Evolutionary conservation across 108 stramenopile genomes (phyloP).

Genomic region (Nitzschia sp.): DNA sequence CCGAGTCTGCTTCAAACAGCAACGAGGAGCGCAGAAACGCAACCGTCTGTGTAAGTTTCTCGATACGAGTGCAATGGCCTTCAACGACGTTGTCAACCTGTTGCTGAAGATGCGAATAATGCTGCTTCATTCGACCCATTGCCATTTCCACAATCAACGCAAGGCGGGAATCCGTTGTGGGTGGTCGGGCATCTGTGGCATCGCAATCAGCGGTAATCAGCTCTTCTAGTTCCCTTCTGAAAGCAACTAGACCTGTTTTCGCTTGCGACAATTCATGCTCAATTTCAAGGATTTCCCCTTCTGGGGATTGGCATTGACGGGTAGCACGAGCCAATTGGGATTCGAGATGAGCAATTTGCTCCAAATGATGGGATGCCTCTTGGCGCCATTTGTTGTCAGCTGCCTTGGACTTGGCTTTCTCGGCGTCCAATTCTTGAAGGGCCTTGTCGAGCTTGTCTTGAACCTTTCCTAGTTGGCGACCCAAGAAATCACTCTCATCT

Average conservation of each 20-base stretch:
- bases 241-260: conserved; percentile 4
- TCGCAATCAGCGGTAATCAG: neutral
- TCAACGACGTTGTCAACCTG: conserved; percentile 21
- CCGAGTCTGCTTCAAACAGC: conserved; percentile 31
- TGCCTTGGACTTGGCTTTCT: conserved; percentile 8
- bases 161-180: neutral
- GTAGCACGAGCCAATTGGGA: conserved; percentile 4
- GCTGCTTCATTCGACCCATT: conserved; percentile 12
- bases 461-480: conserved; percentile 29
- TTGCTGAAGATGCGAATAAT: conserved; percentile 15
- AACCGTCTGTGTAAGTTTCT: conserved; percentile 22
- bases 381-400: conserved; percentile 4
- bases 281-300: neutral
- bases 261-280: conserved; percentile 14
- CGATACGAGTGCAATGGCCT: conserved; percentile 16
- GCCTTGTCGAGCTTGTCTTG: conserved; percentile 27
- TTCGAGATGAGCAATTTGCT: neutral
- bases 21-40: conserved; percentile 30
- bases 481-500: conserved; percentile 25
- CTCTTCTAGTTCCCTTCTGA: conserved; percentile 13
- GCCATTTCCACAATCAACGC: neutral
- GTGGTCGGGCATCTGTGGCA: neutral
- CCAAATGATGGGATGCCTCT: neutral
- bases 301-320: neutral
- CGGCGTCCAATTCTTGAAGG: conserved; percentile 14